Percentiles rank a stretch among this genome's conserved stretches.
These are phyloP conservation scores for Aspergillus baeticus DNA, from an alignment of 495 filamentous ascomycete genomes.

Conservation along the genomic window DNA sequence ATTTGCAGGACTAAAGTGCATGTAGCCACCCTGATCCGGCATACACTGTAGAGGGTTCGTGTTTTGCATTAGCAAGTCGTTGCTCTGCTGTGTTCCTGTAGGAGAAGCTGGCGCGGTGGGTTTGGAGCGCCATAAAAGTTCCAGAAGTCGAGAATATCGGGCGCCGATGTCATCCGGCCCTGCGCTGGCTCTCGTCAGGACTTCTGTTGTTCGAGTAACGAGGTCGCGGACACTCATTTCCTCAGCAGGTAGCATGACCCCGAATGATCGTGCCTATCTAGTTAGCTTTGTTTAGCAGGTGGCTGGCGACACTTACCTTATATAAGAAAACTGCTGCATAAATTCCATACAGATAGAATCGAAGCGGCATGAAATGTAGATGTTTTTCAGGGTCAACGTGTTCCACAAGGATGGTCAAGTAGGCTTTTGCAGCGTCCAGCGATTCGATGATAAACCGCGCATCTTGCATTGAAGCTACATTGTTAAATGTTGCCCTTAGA, in stretches of 20 bases:
- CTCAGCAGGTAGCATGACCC: slow-evolving; percentile 50
- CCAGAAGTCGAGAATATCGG: slow-evolving; percentile 53
- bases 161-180: slow-evolving; percentile 54
- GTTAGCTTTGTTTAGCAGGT: not conserved
- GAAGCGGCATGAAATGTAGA: slow-evolving; percentile 58
- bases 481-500: slow-evolving; percentile 45
- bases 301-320: slow-evolving; percentile 30
- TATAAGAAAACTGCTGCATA: slow-evolving; percentile 59
- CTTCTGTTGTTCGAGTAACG: slow-evolving; percentile 49
- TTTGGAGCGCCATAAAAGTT: slow-evolving; percentile 50
- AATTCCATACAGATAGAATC: slow-evolving; percentile 59
- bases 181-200: slow-evolving; percentile 51
- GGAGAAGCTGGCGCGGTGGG: slow-evolving; percentile 24
- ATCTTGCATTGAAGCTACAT: slow-evolving; percentile 57
- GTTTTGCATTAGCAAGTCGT: slow-evolving; percentile 32
- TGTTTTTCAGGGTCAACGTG: slow-evolving; percentile 54
- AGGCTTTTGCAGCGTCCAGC: slow-evolving; percentile 60
- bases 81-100: slow-evolving; percentile 31
- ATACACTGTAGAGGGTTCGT: slow-evolving; percentile 28
- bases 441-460: slow-evolving; percentile 64
- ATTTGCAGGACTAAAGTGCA: slow-evolving; percentile 49
- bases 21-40: slow-evolving; percentile 33
- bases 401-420: slow-evolving; percentile 55
- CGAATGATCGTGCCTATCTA: slow-evolving; percentile 50
- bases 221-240: slow-evolving; percentile 53